phyloP scores from a whole-genome alignment of 768 basidiomycete genomes.

The Lactarius trivialis region DNA sequence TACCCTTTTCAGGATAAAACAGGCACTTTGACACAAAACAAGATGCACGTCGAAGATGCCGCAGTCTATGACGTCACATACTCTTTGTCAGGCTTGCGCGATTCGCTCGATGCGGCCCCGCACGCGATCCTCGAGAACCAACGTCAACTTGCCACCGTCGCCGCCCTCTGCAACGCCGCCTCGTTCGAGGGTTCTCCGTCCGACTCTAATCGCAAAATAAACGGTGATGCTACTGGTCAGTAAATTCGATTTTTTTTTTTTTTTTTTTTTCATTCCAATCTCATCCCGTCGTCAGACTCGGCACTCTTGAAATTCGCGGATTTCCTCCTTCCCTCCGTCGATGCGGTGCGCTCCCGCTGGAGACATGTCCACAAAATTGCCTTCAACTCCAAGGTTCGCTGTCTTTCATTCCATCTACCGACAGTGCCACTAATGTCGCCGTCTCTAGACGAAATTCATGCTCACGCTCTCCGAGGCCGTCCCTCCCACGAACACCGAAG shows the following conservation, averaged over 20 bases:
- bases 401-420: slow-evolving; percentile 14
- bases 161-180: slow-evolving; percentile 48
- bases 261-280: no score
- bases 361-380: slow-evolving; percentile 29
- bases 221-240: slow-evolving; percentile 52
- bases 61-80: slow-evolving; percentile 33
- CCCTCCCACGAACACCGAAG: background rate
- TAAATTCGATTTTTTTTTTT: background rate
- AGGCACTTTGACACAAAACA: slow-evolving; percentile 54
- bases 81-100: slow-evolving; percentile 17
- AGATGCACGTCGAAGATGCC: slow-evolving; percentile 49
- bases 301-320: slow-evolving; percentile 50
- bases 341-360: slow-evolving; percentile 14
- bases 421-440: slow-evolving; percentile 14
- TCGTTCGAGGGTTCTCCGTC: slow-evolving; percentile 33
- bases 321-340: slow-evolving; percentile 20
- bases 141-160: slow-evolving; percentile 33
- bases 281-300: slow-evolving; percentile 33
- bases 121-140: slow-evolving; percentile 19
- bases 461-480: slow-evolving; percentile 36
- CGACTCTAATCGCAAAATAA: slow-evolving; percentile 30
- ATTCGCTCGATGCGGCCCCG: slow-evolving; percentile 1
- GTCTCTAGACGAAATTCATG: slow-evolving; percentile 46
- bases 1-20: slow-evolving; percentile 42
- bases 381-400: slow-evolving; percentile 37